Percentiles rank a stretch among this genome's conserved stretches.
These are phyloP conservation scores for Pouteria glomerata DNA, from an alignment of 148 eudicot species.

Conservation along the genomic window DNA sequence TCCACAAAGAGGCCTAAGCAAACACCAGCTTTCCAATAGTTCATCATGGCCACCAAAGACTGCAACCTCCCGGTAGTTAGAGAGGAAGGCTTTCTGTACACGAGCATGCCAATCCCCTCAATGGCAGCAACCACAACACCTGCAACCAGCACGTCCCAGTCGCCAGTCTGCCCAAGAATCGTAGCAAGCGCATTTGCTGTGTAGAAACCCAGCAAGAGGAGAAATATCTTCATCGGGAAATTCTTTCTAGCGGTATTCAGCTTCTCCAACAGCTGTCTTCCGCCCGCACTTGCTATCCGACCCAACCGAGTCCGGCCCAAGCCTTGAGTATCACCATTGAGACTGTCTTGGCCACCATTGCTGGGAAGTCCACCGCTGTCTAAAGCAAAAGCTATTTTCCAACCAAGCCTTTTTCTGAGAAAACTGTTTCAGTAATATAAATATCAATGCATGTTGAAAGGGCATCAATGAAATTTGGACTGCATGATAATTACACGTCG, in stretches of 20 bases:
- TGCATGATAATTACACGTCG: not conserved
- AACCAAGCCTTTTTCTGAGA: constrained; percentile 25
- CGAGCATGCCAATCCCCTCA: constrained; percentile 91
- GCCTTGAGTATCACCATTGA: constrained; percentile 37
- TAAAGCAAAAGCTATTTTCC: constrained; percentile 62
- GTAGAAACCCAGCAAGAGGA: constrained; percentile 83
- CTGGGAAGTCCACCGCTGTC: constrained; percentile 63
- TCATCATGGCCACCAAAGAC: constrained; percentile 62
- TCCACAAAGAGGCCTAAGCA: constrained; percentile 97
- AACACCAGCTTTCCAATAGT: constrained; percentile 98
- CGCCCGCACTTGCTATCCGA: constrained; percentile 72
- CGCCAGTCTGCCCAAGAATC: constrained; percentile 93
- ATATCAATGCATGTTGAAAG: not conserved
- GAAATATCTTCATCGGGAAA: constrained; percentile 92
- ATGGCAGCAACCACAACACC: constrained; percentile 94
- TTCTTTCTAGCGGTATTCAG: constrained; percentile 75
- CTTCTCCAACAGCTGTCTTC: constrained; percentile 66
- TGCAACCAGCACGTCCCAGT: constrained; percentile 95
- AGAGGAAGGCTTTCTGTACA: constrained; percentile 59
- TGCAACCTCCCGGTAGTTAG: constrained; percentile 42
- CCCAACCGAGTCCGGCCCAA: constrained; percentile 80
- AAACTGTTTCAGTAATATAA: constrained; percentile 29
- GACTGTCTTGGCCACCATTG: constrained; percentile 39
- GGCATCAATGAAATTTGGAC: not conserved
- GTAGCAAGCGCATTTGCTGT: constrained; percentile 96